These are phyloP conservation scores for Suhomyces yuchorum DNA, from an alignment of 1,139 yeast species.

Conservation along the genomic window DNA sequence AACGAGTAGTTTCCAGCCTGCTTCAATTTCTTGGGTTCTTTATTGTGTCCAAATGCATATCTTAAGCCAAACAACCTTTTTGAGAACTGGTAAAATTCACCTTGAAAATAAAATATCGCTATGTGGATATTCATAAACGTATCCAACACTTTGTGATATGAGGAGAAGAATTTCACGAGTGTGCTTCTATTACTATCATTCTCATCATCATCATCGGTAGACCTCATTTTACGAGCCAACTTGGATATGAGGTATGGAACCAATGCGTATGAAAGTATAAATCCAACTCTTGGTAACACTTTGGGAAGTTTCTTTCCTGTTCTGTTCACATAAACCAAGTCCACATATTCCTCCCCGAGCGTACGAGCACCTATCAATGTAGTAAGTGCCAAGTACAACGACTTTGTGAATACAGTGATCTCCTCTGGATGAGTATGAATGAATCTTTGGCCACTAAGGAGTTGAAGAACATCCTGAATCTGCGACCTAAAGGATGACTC, in stretches of 20 bases:
- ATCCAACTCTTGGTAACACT: constrained; percentile 49
- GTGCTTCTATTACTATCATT: constrained; percentile 19
- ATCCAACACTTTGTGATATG: constrained; percentile 51
- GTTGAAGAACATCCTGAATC: constrained; percentile 57
- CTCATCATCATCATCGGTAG: constrained; percentile 28
- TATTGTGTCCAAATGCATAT: constrained; percentile 70
- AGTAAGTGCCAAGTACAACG: constrained; percentile 67
- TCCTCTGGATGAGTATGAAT: constrained; percentile 66
- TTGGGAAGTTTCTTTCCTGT: constrained; percentile 55
- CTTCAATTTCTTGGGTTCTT: constrained; percentile 46
- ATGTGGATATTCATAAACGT: constrained; percentile 65
- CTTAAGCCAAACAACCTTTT: constrained; percentile 79
- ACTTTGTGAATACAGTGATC: constrained; percentile 57
- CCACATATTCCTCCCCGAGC: constrained; percentile 93
- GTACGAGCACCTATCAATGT: constrained; percentile 79
- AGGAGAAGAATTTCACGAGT: constrained; percentile 27
- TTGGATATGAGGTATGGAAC: constrained; percentile 55
- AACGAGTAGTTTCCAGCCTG: constrained; percentile 69
- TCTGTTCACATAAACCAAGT: constrained; percentile 66
- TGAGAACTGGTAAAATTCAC: constrained; percentile 75
- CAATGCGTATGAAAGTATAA: constrained; percentile 55
- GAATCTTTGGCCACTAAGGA: constrained; percentile 67
- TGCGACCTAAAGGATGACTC: constrained; percentile 58
- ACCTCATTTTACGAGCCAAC: constrained; percentile 29
- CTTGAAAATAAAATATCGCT: constrained; percentile 79